These are phyloP conservation scores for Exophiala dermatitidis DNA, from an alignment of 2,329 filamentous ascomycete species.

Conservation along the genomic window DNA sequence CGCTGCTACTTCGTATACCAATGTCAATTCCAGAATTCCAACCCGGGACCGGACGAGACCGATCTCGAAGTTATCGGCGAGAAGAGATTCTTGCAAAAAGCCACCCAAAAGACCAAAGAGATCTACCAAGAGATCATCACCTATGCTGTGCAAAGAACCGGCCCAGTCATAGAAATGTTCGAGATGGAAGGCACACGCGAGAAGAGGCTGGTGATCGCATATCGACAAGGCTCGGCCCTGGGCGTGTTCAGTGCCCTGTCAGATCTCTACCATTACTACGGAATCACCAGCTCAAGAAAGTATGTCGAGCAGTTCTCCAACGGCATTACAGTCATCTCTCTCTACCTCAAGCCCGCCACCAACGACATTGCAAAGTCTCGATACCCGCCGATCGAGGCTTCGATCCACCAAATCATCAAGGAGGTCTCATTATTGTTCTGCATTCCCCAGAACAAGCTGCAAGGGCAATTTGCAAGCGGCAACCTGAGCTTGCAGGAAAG, in stretches of 20 bases:
- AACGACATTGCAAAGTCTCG: conserved; percentile 48
- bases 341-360: conserved; percentile 75
- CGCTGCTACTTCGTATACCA: conserved; percentile 99
- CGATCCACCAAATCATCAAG: conserved; percentile 98
- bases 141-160: conserved; percentile 73
- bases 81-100: conserved; percentile 89
- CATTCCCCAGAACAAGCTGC: conserved; percentile 94
- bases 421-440: conserved; percentile 96
- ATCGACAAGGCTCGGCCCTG: conserved; percentile 83
- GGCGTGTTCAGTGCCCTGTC: conserved; percentile 93
- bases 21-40: conserved; percentile 75
- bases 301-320: conserved; percentile 99
- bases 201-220: conserved; percentile 90
- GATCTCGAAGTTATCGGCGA: conserved; percentile 87
- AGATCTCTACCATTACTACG: conserved; percentile 98
- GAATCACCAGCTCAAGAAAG: conserved; percentile 89
- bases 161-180: conserved; percentile 95
- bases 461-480: conserved; percentile 76
- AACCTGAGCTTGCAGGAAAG: conserved; percentile 90
- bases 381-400: conserved; percentile 78
- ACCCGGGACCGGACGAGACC: conserved; percentile 69
- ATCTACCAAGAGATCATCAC: conserved; percentile 93
- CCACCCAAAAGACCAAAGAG: conserved; percentile 87
- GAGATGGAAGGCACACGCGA: conserved; percentile 87
- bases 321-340: conserved; percentile 91